A percentile compares a stretch with the other conserved stretches of the same genome.
phyloP scores from a whole-genome alignment of 805 yeast genomes.

The Candida namnaoensis region DNA sequence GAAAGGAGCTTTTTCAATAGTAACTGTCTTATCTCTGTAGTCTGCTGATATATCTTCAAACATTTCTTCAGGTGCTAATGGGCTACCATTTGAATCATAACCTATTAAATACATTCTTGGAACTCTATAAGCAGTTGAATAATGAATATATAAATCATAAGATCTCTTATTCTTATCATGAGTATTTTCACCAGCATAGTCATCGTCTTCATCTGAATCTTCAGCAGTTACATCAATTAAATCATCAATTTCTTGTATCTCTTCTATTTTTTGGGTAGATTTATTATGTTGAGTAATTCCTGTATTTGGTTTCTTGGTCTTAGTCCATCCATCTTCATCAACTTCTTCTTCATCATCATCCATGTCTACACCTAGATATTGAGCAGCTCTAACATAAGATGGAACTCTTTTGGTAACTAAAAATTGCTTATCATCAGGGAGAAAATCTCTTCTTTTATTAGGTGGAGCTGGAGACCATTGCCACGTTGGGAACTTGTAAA shows the following conservation, averaged over 20 bases:
- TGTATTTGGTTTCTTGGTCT: slow-evolving; percentile 21
- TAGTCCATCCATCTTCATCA: slow-evolving; percentile 57
- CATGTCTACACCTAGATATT: slow-evolving; percentile 33
- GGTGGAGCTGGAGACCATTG: slow-evolving; percentile 68
- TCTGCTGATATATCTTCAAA: slow-evolving; percentile 90
- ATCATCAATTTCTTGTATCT: slow-evolving; percentile 29
- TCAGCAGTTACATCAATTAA: slow-evolving; percentile 35
- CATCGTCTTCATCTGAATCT: slow-evolving; percentile 26
- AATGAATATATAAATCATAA: slow-evolving; percentile 85
- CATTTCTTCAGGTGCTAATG: slow-evolving; percentile 83
- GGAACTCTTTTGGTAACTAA: slow-evolving; percentile 88
- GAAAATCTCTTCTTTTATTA: slow-evolving; percentile 50
- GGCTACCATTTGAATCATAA: slow-evolving; percentile 73
- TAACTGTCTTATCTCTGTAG: slow-evolving; percentile 91
- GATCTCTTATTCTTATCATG: slow-evolving; percentile 40
- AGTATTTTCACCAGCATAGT: slow-evolving; percentile 25
- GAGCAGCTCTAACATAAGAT: slow-evolving; percentile 61
- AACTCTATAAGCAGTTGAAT: slow-evolving; percentile 91
- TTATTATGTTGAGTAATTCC: slow-evolving; percentile 6
- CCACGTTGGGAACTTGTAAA: slow-evolving; percentile 94
- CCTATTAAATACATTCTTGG: slow-evolving; percentile 94
- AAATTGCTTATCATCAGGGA: slow-evolving; percentile 83
- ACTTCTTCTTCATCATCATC: slow-evolving; percentile 26
- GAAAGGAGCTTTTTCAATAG: slow-evolving; percentile 90
- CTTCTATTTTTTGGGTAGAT: neutral